A percentile compares a stretch with the other conserved stretches of the same genome.
phyloP scores from a whole-genome alignment of 1,284 basidiomycete species.

The Irpex sp. region DNA sequence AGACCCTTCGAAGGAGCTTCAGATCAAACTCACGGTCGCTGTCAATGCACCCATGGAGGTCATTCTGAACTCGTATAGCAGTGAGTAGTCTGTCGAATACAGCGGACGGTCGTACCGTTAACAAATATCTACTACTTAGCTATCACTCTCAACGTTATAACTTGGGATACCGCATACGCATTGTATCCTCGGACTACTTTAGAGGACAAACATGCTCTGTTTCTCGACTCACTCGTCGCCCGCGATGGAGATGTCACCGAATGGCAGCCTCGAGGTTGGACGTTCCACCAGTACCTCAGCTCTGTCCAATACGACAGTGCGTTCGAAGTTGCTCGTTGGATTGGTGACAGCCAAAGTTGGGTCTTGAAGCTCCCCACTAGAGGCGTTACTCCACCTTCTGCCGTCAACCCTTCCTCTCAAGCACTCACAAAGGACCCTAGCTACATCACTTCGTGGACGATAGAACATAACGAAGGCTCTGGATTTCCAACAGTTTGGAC shows the following conservation, averaged over 20 bases:
- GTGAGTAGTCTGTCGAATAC: background rate
- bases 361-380: conserved; percentile 13
- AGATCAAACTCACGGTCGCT: conserved; percentile 12
- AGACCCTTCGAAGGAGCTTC: background rate
- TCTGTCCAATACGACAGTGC: too few relatives aligned
- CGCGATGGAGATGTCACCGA: too few relatives aligned
- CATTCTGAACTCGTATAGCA: conserved; percentile 12
- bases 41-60: conserved; percentile 7
- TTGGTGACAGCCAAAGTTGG: conserved; percentile 20
- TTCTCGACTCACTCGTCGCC: too few relatives aligned
- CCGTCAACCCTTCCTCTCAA: background rate
- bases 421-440: background rate
- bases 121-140: conserved; percentile 10
- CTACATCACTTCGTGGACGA: background rate
- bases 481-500: too few relatives aligned
- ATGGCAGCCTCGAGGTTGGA: too few relatives aligned
- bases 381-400: conserved; percentile 13
- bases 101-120: too few relatives aligned
- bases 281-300: too few relatives aligned
- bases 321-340: conserved; percentile 11
- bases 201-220: conserved; percentile 7
- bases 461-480: too few relatives aligned
- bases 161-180: conserved; percentile 20
- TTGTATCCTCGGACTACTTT: conserved; percentile 27
- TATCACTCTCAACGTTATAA: conserved; percentile 24